Evolutionary conservation across 1,139 yeast genomes (phyloP).

Genomic region (Pichia norvegensis): DNA sequence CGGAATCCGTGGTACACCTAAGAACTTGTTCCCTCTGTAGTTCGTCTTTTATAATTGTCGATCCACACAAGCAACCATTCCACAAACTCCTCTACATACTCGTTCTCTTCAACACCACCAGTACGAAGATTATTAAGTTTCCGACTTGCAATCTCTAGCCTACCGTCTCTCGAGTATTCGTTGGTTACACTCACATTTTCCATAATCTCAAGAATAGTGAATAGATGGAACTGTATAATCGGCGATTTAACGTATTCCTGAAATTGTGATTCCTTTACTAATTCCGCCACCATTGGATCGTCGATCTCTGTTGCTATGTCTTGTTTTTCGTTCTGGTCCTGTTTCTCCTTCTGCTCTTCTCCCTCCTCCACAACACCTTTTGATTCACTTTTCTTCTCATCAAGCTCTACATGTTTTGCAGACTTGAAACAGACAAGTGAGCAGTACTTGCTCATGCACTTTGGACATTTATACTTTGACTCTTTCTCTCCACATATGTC

Average conservation of each 20-base stretch:
- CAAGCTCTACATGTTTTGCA: slow-evolving; percentile 33
- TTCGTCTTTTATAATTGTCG: slow-evolving; percentile 2
- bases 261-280: slow-evolving; percentile 35
- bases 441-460: slow-evolving; percentile 43
- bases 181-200: slow-evolving; percentile 40
- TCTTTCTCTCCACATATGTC: slow-evolving; percentile 36
- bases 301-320: slow-evolving; percentile 4
- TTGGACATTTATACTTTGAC: slow-evolving; percentile 58
- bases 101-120: slow-evolving; percentile 61
- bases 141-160: slow-evolving; percentile 50
- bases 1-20: slow-evolving; percentile 28
- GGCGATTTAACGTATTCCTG: slow-evolving; percentile 38
- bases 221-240: slow-evolving; percentile 46
- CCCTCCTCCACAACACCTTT: neutral
- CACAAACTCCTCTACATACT: slow-evolving; percentile 57
- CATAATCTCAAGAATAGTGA: slow-evolving; percentile 40
- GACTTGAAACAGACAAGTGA: slow-evolving; percentile 52
- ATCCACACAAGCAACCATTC: slow-evolving; percentile 14
- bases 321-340: neutral
- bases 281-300: slow-evolving; percentile 19
- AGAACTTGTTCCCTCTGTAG: slow-evolving; percentile 24
- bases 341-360: neutral
- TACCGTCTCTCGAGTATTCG: slow-evolving; percentile 39
- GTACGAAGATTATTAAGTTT: slow-evolving; percentile 51
- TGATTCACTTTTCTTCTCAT: slow-evolving; percentile 3